A percentile compares a stretch with the other conserved stretches of the same genome.
phyloP scores from a whole-genome alignment of 257 asterid genomes.

The Fraxinus cuspidata region DNA sequence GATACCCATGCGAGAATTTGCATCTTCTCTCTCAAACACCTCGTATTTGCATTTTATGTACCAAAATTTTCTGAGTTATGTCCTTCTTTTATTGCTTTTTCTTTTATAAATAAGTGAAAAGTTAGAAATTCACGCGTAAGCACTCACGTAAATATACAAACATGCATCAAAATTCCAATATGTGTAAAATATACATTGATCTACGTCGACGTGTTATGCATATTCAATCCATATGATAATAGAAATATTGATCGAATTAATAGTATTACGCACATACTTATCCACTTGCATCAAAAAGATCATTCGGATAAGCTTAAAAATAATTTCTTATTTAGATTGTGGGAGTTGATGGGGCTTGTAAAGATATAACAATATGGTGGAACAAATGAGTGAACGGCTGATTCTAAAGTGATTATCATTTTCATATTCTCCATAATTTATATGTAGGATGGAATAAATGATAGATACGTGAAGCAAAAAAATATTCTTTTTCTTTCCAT shows the following conservation, averaged over 20 bases:
- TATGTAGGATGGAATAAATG: conserved; percentile 19
- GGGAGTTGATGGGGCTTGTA: conserved; percentile 35
- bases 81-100: background rate
- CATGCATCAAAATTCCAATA: background rate
- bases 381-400: conserved; percentile 28
- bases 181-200: conserved; percentile 3
- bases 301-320: conserved; percentile 33
- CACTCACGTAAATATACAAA: conserved; percentile 30
- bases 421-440: conserved; percentile 34
- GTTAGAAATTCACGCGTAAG: conserved; percentile 23
- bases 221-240: conserved; percentile 20
- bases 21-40: background rate
- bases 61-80: background rate
- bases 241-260: background rate
- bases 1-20: background rate
- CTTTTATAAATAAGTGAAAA: background rate
- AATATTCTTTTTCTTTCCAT: conserved; percentile 16
- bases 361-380: conserved; percentile 31
- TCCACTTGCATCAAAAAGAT: conserved; percentile 34
- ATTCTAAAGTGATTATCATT: conserved; percentile 49
- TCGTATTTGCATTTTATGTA: background rate
- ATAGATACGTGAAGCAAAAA: conserved; percentile 35
- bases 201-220: conserved; percentile 15
- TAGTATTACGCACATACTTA: conserved; percentile 18
- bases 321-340: conserved; percentile 31